phyloP scores from a whole-genome alignment of 495 filamentous ascomycete species.

The Aspergillus carlsbadensis region DNA sequence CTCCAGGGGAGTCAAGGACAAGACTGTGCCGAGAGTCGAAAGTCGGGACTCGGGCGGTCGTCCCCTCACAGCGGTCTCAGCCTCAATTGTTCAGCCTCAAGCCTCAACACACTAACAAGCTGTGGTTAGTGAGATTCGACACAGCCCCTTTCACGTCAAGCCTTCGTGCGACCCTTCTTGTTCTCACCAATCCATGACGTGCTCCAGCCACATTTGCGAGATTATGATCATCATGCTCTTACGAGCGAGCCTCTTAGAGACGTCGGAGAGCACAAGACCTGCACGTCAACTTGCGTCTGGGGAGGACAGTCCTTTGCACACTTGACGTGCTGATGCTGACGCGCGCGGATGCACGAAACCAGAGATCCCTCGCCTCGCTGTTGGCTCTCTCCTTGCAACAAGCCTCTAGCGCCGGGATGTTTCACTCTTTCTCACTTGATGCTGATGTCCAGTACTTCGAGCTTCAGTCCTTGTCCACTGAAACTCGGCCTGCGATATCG shows the following conservation, averaged over 20 bases:
- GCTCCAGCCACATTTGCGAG: conserved; percentile 4
- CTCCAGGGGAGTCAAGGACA: not conserved
- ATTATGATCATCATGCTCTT: not conserved
- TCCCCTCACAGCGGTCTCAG: not conserved
- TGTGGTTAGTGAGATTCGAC: not conserved
- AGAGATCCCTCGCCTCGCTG: not conserved
- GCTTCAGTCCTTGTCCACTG: not conserved
- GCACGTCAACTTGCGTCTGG: not conserved
- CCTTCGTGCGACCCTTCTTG: not conserved
- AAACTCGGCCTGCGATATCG: not conserved
- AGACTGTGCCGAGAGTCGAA: not conserved
- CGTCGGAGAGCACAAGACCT: not conserved
- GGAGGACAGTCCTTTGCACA: not conserved
- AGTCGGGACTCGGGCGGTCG: conserved; percentile 1
- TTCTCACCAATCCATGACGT: not conserved
- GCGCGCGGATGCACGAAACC: not conserved
- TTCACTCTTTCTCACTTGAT: not conserved
- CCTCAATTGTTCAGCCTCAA: conserved; percentile 4
- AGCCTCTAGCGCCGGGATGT: conserved; percentile 6
- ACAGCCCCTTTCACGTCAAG: conserved; percentile 4
- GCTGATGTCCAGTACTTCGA: conserved; percentile 5
- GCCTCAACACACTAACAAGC: not conserved
- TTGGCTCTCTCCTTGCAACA: too few relatives aligned
- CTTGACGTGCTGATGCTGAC: not conserved
- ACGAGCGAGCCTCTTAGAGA: not conserved